Percentiles rank a stretch among this genome's conserved stretches.
Evolutionary conservation across 1,139 yeast genomes (phyloP).

Genomic region (Debaryomyces singareniensis): DNA sequence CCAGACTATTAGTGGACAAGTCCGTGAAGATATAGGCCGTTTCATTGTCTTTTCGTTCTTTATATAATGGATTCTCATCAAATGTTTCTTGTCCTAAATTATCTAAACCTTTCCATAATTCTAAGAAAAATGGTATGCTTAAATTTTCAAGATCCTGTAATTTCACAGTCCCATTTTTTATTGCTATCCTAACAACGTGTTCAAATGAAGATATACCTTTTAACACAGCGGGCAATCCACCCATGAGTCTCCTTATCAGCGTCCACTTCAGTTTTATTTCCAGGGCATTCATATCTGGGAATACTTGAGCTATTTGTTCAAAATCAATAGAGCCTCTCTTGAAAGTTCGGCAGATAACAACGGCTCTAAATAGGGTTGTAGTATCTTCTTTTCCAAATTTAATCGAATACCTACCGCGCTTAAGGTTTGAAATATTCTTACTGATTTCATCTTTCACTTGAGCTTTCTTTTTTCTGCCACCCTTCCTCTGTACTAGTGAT

Average conservation of each 20-base stretch:
- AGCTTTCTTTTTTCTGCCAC: conserved; percentile 10
- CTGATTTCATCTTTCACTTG: conserved; percentile 5
- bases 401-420: conserved; percentile 10
- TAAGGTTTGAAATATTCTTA: conserved; percentile 1
- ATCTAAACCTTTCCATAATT: conserved; percentile 54
- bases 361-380: conserved; percentile 47
- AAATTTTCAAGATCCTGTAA: conserved; percentile 40
- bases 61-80: conserved; percentile 32
- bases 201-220: conserved; percentile 58
- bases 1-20: conserved; percentile 17
- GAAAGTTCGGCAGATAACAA: conserved; percentile 57
- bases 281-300: conserved; percentile 29
- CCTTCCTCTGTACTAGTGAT: conserved; percentile 16
- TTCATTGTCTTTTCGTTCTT: conserved; percentile 20
- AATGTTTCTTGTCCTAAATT: conserved; percentile 19
- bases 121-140: conserved; percentile 43
- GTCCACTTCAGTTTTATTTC: conserved; percentile 59
- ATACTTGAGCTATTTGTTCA: conserved; percentile 42
- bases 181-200: conserved; percentile 43
- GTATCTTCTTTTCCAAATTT: conserved; percentile 40
- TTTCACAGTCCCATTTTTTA: conserved; percentile 43
- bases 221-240: conserved; percentile 44
- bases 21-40: conserved; percentile 20
- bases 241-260: conserved; percentile 47
- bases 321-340: conserved; percentile 50